Evolutionary conservation across 331 rosid genomes (phyloP).

Genomic region (Quercus lobata): DNA sequence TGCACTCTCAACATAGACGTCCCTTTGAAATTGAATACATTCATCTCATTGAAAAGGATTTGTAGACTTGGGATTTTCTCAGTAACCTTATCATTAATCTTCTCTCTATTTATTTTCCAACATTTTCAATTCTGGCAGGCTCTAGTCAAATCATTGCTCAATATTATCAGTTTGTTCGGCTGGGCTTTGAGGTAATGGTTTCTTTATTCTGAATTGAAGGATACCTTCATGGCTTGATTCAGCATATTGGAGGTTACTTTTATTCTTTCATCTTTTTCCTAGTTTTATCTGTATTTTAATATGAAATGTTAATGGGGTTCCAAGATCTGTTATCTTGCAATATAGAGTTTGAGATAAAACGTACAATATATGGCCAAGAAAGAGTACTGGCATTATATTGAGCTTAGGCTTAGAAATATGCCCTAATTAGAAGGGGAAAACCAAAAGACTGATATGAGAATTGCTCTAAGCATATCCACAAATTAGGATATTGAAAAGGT

Average conservation of each 20-base stretch:
- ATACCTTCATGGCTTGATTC: neutral
- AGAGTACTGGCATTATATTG: too few relatives aligned
- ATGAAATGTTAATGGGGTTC: too few relatives aligned
- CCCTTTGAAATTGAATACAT: neutral
- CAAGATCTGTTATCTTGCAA: too few relatives aligned
- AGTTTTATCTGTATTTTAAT: neutral
- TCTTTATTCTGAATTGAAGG: neutral
- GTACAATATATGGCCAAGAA: too few relatives aligned
- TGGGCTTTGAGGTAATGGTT: slow-evolving; percentile 72
- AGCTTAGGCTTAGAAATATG: too few relatives aligned
- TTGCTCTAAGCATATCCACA: too few relatives aligned
- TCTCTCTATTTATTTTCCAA: neutral
- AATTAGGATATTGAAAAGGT: too few relatives aligned
- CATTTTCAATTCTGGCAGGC: slow-evolving; percentile 39
- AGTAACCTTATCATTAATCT: neutral
- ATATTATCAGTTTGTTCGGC: slow-evolving; percentile 79
- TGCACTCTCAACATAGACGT: neutral
- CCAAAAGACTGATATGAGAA: too few relatives aligned
- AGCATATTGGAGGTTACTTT: neutral
- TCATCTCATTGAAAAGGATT: neutral
- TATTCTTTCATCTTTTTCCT: neutral
- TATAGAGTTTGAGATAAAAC: too few relatives aligned
- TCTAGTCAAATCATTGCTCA: slow-evolving; percentile 94
- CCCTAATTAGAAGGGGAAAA: too few relatives aligned
- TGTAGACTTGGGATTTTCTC: neutral